phyloP scores from a whole-genome alignment of 2,329 filamentous ascomycete genomes.

The Fusarium temperatum region DNA sequence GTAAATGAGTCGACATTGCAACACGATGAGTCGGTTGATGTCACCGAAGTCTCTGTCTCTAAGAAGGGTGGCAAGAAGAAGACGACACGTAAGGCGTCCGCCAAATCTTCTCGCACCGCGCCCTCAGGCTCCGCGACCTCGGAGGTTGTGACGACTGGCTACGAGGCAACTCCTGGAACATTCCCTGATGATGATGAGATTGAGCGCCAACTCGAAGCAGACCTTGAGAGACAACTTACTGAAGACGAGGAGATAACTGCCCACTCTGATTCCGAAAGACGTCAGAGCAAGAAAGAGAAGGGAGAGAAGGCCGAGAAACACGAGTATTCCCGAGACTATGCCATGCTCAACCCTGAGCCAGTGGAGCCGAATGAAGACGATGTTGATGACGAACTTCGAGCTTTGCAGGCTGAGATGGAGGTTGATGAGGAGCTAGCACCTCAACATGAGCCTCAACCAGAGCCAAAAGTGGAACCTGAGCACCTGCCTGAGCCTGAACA shows the following conservation, averaged over 20 bases:
- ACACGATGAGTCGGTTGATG: slow-evolving; percentile 51
- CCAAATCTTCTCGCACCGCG: slow-evolving; percentile 46
- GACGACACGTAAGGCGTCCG: slow-evolving; percentile 52
- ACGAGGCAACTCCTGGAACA: slow-evolving; percentile 50
- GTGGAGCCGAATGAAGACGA: slow-evolving; percentile 56
- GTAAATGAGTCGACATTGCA: slow-evolving; percentile 52
- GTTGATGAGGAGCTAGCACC: slow-evolving; percentile 39
- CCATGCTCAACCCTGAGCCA: slow-evolving; percentile 63
- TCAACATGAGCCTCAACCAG: slow-evolving; percentile 8
- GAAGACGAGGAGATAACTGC: slow-evolving; percentile 61
- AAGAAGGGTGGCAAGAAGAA: slow-evolving; percentile 49
- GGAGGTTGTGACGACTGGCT: slow-evolving; percentile 60
- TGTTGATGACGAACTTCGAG: slow-evolving; percentile 61
- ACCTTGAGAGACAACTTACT: slow-evolving; percentile 65
- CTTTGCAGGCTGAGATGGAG: slow-evolving; percentile 61
- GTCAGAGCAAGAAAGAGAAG: slow-evolving; percentile 45
- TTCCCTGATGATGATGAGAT: slow-evolving; percentile 71
- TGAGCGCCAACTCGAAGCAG: slow-evolving; percentile 71
- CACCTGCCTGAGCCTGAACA: slow-evolving; percentile 19
- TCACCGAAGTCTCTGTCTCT: slow-evolving; percentile 49
- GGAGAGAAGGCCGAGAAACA: slow-evolving; percentile 39
- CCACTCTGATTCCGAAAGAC: slow-evolving; percentile 57
- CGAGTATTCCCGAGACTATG: slow-evolving; percentile 52
- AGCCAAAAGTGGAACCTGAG: slow-evolving; percentile 15
- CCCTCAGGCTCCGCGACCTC: slow-evolving; percentile 64